phyloP scores from a whole-genome alignment of 2,329 filamentous ascomycete genomes.

The Helotiales sp. region DNA sequence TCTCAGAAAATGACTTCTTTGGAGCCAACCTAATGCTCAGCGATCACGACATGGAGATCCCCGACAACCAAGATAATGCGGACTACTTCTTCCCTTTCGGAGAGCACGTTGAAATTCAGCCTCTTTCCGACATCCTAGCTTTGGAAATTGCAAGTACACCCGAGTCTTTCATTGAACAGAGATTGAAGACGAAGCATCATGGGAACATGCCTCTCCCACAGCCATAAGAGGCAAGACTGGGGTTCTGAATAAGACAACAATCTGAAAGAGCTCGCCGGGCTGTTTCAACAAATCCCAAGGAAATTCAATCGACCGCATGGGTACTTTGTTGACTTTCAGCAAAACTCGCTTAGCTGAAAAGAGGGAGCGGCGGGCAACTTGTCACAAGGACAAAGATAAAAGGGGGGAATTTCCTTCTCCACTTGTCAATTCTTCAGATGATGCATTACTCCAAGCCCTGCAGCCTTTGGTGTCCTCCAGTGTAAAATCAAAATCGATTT shows the following conservation, averaged over 20 bases:
- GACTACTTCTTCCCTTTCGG: neutral
- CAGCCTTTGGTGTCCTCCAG: too few relatives aligned
- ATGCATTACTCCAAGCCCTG: too few relatives aligned
- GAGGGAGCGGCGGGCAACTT: too few relatives aligned
- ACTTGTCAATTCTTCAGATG: too few relatives aligned
- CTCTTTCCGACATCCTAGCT: neutral
- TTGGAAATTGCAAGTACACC: neutral
- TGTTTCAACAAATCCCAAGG: too few relatives aligned
- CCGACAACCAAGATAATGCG: neutral
- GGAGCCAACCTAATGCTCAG: neutral
- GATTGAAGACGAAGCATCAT: neutral
- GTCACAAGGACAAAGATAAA: too few relatives aligned
- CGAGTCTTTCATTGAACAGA: neutral
- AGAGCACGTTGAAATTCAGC: neutral
- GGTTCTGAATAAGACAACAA: too few relatives aligned
- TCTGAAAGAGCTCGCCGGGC: too few relatives aligned
- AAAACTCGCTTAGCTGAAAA: neutral
- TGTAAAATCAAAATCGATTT: neutral
- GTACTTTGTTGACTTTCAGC: neutral
- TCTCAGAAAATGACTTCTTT: neutral
- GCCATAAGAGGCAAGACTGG: too few relatives aligned
- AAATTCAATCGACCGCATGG: too few relatives aligned
- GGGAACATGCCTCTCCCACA: neutral
- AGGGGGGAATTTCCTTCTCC: too few relatives aligned
- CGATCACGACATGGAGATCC: neutral